phyloP scores from a whole-genome alignment of 2,329 filamentous ascomycete genomes.

The Lachnellula arida region DNA sequence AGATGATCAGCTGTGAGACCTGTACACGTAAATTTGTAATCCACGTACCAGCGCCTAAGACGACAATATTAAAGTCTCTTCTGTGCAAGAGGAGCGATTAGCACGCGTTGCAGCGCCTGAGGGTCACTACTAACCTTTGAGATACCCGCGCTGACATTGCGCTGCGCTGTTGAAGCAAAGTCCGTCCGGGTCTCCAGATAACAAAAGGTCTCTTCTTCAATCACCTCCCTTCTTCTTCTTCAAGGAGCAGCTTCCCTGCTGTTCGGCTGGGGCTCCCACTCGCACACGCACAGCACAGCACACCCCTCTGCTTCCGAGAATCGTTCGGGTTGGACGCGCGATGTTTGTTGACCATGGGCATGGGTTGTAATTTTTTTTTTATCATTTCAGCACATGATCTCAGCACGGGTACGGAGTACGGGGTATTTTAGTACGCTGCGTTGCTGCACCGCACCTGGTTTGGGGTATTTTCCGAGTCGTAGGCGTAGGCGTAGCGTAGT shows the following conservation, averaged over 20 bases:
- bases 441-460: neutral
- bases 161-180: conserved; percentile 5
- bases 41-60: conserved; percentile 54
- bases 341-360: neutral
- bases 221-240: neutral
- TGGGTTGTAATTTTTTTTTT: neutral
- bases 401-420: neutral
- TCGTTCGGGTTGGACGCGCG: neutral
- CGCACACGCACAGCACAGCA: neutral
- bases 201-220: too few species aligned
- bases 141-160: conserved; percentile 24
- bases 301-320: neutral
- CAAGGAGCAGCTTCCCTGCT: neutral
- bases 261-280: neutral
- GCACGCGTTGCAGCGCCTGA: neutral
- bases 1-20: conserved; percentile 22
- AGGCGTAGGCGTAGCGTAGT: neutral
- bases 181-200: neutral
- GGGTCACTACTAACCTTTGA: conserved; percentile 19
- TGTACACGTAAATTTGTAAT: conserved; percentile 1
- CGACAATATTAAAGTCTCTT: conserved; percentile 63
- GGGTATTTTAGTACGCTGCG: neutral
- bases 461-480: neutral
- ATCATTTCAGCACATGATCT: neutral
- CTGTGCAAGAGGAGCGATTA: conserved; percentile 29